Percentiles rank a stretch among this genome's conserved stretches.
Conservation (phyloP, 2,329 filamentous ascomycete genomes). For the Claviceps purpurea region DNA sequence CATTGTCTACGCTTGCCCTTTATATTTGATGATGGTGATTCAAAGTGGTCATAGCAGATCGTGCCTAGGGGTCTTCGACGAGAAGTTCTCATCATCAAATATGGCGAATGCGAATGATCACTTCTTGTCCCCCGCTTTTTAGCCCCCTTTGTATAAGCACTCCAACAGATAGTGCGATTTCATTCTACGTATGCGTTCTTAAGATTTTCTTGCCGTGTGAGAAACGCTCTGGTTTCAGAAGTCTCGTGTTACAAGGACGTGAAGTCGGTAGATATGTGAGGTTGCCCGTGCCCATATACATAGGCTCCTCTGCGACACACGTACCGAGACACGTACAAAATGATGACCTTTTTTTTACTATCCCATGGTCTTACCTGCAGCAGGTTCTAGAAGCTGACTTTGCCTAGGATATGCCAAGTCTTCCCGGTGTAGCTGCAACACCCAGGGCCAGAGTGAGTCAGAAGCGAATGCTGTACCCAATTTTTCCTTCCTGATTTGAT, state of each 20-base stretch:
- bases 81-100: too few species aligned
- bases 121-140: background rate
- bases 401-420: conserved; percentile 36
- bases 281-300: background rate
- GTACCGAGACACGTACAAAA: background rate
- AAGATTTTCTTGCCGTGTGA: background rate
- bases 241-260: background rate
- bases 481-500: background rate
- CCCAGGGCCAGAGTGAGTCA: conserved; percentile 34
- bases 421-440: conserved; percentile 38
- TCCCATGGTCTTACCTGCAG: conserved; percentile 3
- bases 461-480: conserved; percentile 22
- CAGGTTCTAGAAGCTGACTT: background rate
- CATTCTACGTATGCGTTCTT: background rate
- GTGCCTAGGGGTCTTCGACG: background rate
- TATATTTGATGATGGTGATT: background rate
- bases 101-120: background rate
- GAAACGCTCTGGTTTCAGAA: background rate
- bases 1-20: background rate
- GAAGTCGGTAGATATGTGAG: background rate
- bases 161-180: background rate
- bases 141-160: background rate
- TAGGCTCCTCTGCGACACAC: background rate
- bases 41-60: background rate
- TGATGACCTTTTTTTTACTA: background rate